Evolutionary conservation across 1,139 yeast genomes (phyloP).

Genomic region (Kodamaea fungicola): DNA sequence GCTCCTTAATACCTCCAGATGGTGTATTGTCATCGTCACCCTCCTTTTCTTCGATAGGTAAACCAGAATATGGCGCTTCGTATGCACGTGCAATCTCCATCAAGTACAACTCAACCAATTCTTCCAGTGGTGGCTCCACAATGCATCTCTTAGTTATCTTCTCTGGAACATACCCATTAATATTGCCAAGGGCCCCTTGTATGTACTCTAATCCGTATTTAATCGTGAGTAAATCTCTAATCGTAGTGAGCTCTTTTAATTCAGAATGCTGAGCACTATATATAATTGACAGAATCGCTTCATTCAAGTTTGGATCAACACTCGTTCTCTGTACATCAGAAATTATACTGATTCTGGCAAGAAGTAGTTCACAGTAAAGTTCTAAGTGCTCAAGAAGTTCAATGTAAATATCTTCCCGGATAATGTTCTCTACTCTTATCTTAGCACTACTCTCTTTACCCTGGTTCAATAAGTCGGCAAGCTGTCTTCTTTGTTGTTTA

Average conservation of each 20-base stretch:
- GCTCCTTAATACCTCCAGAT: constrained; percentile 14
- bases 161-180: constrained; percentile 54
- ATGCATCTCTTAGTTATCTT: constrained; percentile 62
- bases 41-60: constrained; percentile 32
- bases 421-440: constrained; percentile 81
- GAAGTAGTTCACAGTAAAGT: constrained; percentile 75
- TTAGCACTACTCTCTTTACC: constrained; percentile 84
- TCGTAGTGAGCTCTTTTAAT: constrained; percentile 61
- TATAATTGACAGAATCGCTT: constrained; percentile 70
- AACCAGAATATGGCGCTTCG: constrained; percentile 66
- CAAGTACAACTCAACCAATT: constrained; percentile 66
- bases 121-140: constrained; percentile 64
- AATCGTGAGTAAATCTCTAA: constrained; percentile 59
- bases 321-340: constrained; percentile 33
- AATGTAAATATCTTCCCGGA: constrained; percentile 78
- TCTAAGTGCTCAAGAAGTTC: constrained; percentile 80
- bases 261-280: constrained; percentile 74
- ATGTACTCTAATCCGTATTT: constrained; percentile 66
- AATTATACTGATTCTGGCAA: constrained; percentile 68
- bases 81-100: constrained; percentile 82
- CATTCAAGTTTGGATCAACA: constrained; percentile 65
- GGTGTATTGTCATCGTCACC: constrained; percentile 14
- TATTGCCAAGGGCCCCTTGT: constrained; percentile 58
- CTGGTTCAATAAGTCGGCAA: constrained; percentile 66
- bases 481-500: constrained; percentile 71